A percentile compares a stretch with the other conserved stretches of the same genome.
phyloP scores from a whole-genome alignment of 768 basidiomycete species.

The Dacryopinax primogenitus region DNA sequence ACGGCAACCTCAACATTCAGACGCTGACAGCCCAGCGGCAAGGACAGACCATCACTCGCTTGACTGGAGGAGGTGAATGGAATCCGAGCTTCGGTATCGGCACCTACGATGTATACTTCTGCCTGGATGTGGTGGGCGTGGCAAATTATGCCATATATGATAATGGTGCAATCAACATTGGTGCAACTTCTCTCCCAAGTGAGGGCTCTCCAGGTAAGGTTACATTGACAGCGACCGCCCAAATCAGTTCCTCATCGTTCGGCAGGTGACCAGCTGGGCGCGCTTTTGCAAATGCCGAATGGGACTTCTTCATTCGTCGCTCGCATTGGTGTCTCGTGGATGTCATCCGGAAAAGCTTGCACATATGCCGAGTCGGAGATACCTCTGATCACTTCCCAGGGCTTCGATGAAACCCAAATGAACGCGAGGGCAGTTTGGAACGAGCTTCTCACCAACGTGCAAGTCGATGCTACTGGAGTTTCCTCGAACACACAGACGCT shows the following conservation, averaged over 20 bases:
- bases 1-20: not conserved
- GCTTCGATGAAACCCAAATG: not conserved
- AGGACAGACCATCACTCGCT: conserved; percentile 10
- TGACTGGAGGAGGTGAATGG: conserved; percentile 14
- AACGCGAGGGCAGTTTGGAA: not conserved
- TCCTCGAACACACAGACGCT: conserved; percentile 35
- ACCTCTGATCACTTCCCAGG: not conserved
- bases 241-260: not conserved
- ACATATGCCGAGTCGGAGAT: conserved; percentile 22
- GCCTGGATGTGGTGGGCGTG: conserved; percentile 14
- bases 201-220: not conserved
- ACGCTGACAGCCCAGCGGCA: not conserved
- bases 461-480: conserved; percentile 28
- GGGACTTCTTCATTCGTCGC: conserved; percentile 17
- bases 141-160: conserved; percentile 8
- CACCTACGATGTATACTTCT: conserved; percentile 16
- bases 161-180: not conserved
- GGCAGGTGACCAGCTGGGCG: not conserved
- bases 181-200: not conserved
- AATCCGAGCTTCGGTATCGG: conserved; percentile 15
- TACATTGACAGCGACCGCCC: not conserved
- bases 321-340: conserved; percentile 23
- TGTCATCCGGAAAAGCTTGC: conserved; percentile 21
- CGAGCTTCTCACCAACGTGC: conserved; percentile 27
- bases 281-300: not conserved